Base-by-base conservation (phyloP, 495 filamentous ascomycete species). In the Penicillium odoratum region DNA sequence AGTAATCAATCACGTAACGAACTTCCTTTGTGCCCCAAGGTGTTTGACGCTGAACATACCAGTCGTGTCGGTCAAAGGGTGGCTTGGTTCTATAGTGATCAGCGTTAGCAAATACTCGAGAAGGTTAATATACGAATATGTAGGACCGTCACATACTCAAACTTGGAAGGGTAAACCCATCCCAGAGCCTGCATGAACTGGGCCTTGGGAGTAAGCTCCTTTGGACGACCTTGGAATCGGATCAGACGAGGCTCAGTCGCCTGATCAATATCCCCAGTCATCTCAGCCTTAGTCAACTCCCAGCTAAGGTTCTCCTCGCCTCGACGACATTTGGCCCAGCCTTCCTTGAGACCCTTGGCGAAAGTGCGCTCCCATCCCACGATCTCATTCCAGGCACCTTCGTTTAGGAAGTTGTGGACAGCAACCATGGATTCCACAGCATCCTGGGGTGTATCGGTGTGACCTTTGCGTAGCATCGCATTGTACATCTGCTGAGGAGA, bases 401-500 rank as follows among this genome's bases (percentile, higher is more conserved):
- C 94, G 67, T 98, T 98, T 67, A 98, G 66, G 65, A 97, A 98
- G 69, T 98, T 98, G 76, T 98, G 94, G 34, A 98, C 89, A 3
- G 90, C 88, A 45, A 98, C 95, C 94, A 98, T 98, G 52, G 85
- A 84, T 74, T 97, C 92, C n/a, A 98, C 93, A 0, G 91, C 91
- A 52, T 93, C 92, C 55, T 89, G 84, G 46, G 94, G 92, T 0
- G 93, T 97, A 66, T 97, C 92, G 0, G 90, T 93, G 73, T 96
- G 91, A 18, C 94, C 94, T 72, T 99, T 98, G 51, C 95, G 87
- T 53, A 96, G 74, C 79, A 98, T 87, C 0, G 95, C 94, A 67
- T 98, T 99, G 77, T 97, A 98, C 94, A 98, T 98, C 71, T 98
- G 94, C 75, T 98, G 95, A 9, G 95, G 93, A 0, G 92, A 97